Evolutionary conservation across 2,329 filamentous ascomycete species (phyloP).

Genomic region (Alternaria arbusti): DNA sequence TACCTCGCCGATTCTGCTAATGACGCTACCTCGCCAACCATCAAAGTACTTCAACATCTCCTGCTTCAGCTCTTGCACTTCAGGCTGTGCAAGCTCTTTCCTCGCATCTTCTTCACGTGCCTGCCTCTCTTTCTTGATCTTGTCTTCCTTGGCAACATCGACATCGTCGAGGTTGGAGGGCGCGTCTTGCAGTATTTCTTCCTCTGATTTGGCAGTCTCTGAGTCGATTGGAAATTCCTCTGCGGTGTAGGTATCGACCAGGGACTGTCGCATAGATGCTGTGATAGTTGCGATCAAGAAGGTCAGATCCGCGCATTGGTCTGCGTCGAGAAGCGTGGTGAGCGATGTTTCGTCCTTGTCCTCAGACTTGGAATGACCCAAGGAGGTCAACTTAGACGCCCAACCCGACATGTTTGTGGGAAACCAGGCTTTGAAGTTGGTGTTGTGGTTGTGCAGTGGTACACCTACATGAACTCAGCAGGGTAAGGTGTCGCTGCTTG

Average conservation of each 20-base stretch:
- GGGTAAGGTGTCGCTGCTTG: slow-evolving; percentile 10
- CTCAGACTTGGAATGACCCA: slow-evolving; percentile 40
- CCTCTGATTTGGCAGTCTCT: slow-evolving; percentile 27
- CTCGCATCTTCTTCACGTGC: slow-evolving; percentile 45
- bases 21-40: slow-evolving; percentile 77
- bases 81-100: slow-evolving; percentile 58
- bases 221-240: slow-evolving; percentile 30
- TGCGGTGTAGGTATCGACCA: slow-evolving; percentile 51
- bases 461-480: background rate
- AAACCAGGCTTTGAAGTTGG: background rate
- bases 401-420: slow-evolving; percentile 33
- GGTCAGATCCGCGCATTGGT: slow-evolving; percentile 56
- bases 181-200: slow-evolving; percentile 31
- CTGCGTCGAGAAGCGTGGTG: slow-evolving; percentile 53
- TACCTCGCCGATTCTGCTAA: slow-evolving; percentile 74
- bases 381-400: slow-evolving; percentile 43
- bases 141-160: slow-evolving; percentile 42
- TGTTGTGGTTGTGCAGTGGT: background rate
- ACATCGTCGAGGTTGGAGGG: slow-evolving; percentile 28
- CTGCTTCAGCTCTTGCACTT: slow-evolving; percentile 70
- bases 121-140: slow-evolving; percentile 36
- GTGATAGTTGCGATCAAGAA: slow-evolving; percentile 57
- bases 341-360: slow-evolving; percentile 47
- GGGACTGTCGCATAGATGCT: slow-evolving; percentile 54
- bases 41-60: slow-evolving; percentile 75